Evolutionary conservation across 345 rosid genomes (phyloP), one percentile per base, ranked within the genome.

Genomic region (Gossypium raimondii): DNA sequence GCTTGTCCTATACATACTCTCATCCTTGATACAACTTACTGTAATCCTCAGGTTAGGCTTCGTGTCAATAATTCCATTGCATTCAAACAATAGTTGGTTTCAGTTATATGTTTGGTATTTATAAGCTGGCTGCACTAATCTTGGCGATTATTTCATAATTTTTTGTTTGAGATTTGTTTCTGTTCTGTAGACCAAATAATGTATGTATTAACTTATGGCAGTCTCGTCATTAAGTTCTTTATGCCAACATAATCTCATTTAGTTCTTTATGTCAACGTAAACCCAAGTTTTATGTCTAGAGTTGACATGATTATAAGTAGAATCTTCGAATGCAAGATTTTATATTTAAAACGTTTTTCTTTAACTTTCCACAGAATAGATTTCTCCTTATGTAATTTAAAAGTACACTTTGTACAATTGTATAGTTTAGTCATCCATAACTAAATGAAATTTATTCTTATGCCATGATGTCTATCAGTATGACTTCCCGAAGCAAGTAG

Each of bases 1-100:
- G 70, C 75, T 44, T 77, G 81, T 63, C 83, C 38, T 27, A 81
- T 94, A 76, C 89, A 86, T 79, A 91, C 98, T 65, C 92, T 94
- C 58, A 90, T 94, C 79, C 96, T 94, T 61, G 98, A 94, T 81
- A 94, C 98, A n/a, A 94, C 98, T 41, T 94, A 94, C 82, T 94
- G 98, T 74, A 82, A 91, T 71, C 87, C 98, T 61, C 96, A 91
- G 95, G 98, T 92, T 78, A 57, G 81, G 77, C 73, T 17, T 67
- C 27, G 57, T 62, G 60, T 53, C 24, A 27, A 44, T 27, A 16
- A 44, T 60, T 34, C 11, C 76, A 59, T 45, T 73, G 10, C 25
- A 25, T 10, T 53, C 1, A 22, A 34, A 27, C 9, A 3, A 16
- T 68, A 68, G 25, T 25, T 51, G 24, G 22, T 68, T 48, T 12